Conservation (phyloP, 768 basidiomycete species). For the Phlebiopsis gigantea region DNA sequence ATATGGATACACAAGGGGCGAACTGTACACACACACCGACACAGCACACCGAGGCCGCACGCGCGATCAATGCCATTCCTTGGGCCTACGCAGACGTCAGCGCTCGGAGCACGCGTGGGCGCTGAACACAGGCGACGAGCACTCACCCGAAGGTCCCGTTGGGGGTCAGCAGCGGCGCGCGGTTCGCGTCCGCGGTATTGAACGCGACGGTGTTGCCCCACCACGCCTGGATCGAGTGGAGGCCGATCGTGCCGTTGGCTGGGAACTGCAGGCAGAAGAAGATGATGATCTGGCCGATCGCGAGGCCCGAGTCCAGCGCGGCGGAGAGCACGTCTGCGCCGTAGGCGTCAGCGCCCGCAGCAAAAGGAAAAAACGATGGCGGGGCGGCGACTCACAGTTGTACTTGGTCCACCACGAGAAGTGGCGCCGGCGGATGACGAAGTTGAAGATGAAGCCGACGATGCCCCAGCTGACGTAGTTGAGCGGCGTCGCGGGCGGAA, state of each 20-base stretch:
- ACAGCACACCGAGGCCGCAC: too few relatives aligned
- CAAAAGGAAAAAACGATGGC: too few relatives aligned
- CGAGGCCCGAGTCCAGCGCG: slow-evolving; percentile 71
- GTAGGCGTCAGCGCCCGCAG: not conserved
- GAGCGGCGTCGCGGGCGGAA: slow-evolving; percentile 84
- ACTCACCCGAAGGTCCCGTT: slow-evolving; percentile 9
- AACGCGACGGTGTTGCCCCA: slow-evolving; percentile 34
- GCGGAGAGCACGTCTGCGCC: slow-evolving; percentile 64
- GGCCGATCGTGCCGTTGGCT: slow-evolving; percentile 28
- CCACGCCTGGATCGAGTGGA: slow-evolving; percentile 27
- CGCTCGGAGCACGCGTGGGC: too few relatives aligned
- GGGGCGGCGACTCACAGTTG: slow-evolving; percentile 49
- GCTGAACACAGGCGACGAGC: not conserved
- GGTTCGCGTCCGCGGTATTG: slow-evolving; percentile 27
- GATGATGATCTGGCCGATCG: slow-evolving; percentile 58
- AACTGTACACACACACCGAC: not conserved
- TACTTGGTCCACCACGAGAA: slow-evolving; percentile 80
- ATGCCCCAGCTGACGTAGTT: slow-evolving; percentile 83
- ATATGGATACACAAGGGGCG: too few relatives aligned
- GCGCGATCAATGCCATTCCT: not conserved
- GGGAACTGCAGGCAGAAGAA: slow-evolving; percentile 51
- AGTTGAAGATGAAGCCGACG: slow-evolving; percentile 77
- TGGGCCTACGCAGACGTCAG: not conserved
- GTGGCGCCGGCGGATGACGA: slow-evolving; percentile 56
- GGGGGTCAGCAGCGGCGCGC: slow-evolving; percentile 16